A percentile compares a stretch with the other conserved stretches of the same genome.
Evolutionary conservation across 345 rosid species (phyloP).

Genomic region (Excoecaria agallocha): DNA sequence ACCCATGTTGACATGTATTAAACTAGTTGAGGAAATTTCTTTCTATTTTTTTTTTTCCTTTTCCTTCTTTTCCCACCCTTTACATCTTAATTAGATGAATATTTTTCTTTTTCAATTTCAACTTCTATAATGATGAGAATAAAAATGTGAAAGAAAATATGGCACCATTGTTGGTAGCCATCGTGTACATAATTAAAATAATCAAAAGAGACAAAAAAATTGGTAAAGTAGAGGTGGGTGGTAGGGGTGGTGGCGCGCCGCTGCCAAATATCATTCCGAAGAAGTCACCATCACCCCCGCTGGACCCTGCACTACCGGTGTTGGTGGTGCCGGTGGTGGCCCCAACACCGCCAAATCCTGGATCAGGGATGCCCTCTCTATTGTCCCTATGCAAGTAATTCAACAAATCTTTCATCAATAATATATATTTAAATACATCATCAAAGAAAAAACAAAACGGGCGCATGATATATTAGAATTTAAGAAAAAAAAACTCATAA

Average conservation of each 20-base stretch:
- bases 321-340: slow-evolving; percentile 31
- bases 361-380: slow-evolving; percentile 41
- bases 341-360: slow-evolving; percentile 39
- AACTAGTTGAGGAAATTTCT: not conserved
- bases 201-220: slow-evolving; percentile 42
- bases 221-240: slow-evolving; percentile 25
- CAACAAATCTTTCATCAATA: not conserved
- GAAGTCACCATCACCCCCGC: slow-evolving; percentile 31
- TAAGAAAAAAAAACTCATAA: not conserved
- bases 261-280: slow-evolving; percentile 76
- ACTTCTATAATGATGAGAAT: slow-evolving; percentile 9
- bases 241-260: slow-evolving; percentile 28
- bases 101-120: not conserved
- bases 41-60: not conserved
- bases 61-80: not conserved
- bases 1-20: not conserved
- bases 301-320: slow-evolving; percentile 27
- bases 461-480: too few species aligned
- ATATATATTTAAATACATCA: not conserved
- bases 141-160: slow-evolving; percentile 13
- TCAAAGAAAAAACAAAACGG: slow-evolving; percentile 10
- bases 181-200: slow-evolving; percentile 41
- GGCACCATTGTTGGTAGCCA: slow-evolving; percentile 29
- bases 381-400: slow-evolving; percentile 41
- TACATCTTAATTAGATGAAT: slow-evolving; percentile 15